Base-by-base conservation (phyloP, 352 stramenopile species). In the Phytophthora capsici region DNA sequence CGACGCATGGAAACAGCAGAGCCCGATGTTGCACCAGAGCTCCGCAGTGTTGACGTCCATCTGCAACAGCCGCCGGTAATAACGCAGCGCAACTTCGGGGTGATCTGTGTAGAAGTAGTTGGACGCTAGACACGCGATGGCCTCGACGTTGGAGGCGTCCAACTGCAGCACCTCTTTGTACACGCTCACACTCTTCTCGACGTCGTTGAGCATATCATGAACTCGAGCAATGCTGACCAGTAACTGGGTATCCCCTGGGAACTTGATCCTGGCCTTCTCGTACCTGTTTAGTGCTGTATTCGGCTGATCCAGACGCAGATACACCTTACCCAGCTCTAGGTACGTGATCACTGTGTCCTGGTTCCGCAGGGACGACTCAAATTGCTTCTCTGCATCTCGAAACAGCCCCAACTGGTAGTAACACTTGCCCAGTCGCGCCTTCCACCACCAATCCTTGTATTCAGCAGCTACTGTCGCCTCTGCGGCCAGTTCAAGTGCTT, bases 381-480 rank as follows among this genome's bases (percentile, higher is more conserved):
- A 94, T 68, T 98, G 93, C 75, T 96, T 94, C 75, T 98, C 94
- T 6, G 94, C 93, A 46, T 98, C 94, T 16, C 94, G 87, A 40
- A 96, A 93, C 20, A 98, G 78, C 9, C 94, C 90, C 6, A 98
- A 71, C 57, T 97, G 92, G 69, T 98, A 98, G 79, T 98, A 98
- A 75, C 91, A 98, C 66, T 98, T 97, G 34, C 91, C 94, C 16
- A 98, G 66, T 8, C 91, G 80, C n/a, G 85, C 82, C 64, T 98
- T 98, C 94, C 94, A 98, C 90, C 90, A 98, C 94, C 94, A 98
- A 69, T 97, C 89, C 65, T 97, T 94, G 68, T 94, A 98, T 36
- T 96, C 89, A 4, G 77, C 80, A 6, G 78, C 87, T 19, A 94
- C 84, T 0, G 91, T 98, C 14, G 89, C 94, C 60, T 97, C 91